A percentile compares a stretch with the other conserved stretches of the same genome.
These are phyloP conservation scores for Phaeosphaeriaceae sp. DNA, from an alignment of 2,329 filamentous ascomycete species.

Conservation along the genomic window DNA sequence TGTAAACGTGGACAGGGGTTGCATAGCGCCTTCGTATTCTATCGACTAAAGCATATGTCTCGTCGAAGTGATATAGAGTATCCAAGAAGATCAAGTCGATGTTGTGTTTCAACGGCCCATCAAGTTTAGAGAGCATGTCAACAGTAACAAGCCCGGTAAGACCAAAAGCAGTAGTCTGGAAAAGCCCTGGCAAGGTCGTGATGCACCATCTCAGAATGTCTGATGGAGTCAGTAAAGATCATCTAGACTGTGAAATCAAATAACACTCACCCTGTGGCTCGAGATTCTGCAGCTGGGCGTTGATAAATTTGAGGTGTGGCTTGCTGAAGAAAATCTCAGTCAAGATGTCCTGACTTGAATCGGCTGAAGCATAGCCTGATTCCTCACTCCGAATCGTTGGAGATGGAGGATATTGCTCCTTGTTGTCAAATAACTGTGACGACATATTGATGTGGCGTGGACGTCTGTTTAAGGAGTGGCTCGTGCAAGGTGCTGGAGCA, in stretches of 20 bases:
- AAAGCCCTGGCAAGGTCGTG: conserved; percentile 86
- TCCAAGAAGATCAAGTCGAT: conserved; percentile 63
- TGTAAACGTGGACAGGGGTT: conserved; percentile 86
- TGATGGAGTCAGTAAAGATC: conserved; percentile 39
- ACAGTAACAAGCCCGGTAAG: conserved; percentile 60
- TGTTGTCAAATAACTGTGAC: conserved; percentile 32
- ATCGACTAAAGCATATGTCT: conserved; percentile 62
- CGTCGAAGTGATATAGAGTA: conserved; percentile 59
- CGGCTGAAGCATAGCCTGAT: conserved; percentile 83
- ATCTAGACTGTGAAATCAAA: background rate
- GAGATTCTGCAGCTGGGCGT: conserved; percentile 85
- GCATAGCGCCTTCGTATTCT: conserved; percentile 77
- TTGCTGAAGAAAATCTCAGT: conserved; percentile 85
- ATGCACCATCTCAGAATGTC: conserved; percentile 94
- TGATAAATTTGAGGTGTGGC: conserved; percentile 87
- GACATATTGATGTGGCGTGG: conserved; percentile 31
- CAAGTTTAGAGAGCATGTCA: conserved; percentile 76
- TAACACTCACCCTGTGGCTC: conserved; percentile 70
- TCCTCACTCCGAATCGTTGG: conserved; percentile 58
- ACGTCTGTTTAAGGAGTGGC: conserved; percentile 11
- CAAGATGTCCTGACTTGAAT: conserved; percentile 66
- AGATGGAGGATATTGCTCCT: conserved; percentile 33
- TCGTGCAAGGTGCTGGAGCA: conserved; percentile 27
- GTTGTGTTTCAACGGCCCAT: conserved; percentile 63
- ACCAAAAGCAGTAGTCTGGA: conserved; percentile 59